phyloP scores from a whole-genome alignment of 139 green algal species.

The Micractinium conductrix region DNA sequence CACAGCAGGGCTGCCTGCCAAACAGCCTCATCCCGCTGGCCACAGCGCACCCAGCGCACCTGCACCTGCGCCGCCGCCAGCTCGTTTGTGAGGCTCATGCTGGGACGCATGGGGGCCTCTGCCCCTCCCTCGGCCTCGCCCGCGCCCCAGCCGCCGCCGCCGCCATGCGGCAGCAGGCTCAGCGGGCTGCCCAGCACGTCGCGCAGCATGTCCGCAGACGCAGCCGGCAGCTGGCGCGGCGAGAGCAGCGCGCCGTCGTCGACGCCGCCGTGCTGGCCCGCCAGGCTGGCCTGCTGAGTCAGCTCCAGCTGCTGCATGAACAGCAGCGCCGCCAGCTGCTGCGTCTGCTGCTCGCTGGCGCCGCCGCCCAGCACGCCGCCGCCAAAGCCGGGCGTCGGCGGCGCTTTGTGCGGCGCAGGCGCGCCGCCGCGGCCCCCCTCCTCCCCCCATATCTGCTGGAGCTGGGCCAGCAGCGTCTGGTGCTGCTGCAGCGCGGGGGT shows the following conservation, averaged over 20 bases:
- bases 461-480: constrained; percentile 10
- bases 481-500: background rate
- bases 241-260: background rate
- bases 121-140: background rate
- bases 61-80: constrained; percentile 11
- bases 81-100: constrained; percentile 1
- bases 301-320: constrained; percentile 22
- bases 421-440: background rate
- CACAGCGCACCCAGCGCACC: no score
- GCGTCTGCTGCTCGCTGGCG: background rate
- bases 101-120: background rate
- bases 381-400: background rate
- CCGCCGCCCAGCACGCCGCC: background rate
- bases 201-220: constrained; percentile 18
- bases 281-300: constrained; percentile 14
- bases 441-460: constrained; percentile 37
- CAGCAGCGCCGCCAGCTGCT: constrained; percentile 28
- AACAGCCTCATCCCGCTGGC: no score
- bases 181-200: constrained; percentile 27
- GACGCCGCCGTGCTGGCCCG: background rate
- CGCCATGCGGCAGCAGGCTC: background rate
- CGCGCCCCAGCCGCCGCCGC: background rate
- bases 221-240: constrained; percentile 9
- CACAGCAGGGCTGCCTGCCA: no score
- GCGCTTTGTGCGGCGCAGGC: background rate